These are phyloP conservation scores for Dalbergia cochinchinensis DNA, from an alignment of 306 rosid genomes.

Conservation along the genomic window DNA sequence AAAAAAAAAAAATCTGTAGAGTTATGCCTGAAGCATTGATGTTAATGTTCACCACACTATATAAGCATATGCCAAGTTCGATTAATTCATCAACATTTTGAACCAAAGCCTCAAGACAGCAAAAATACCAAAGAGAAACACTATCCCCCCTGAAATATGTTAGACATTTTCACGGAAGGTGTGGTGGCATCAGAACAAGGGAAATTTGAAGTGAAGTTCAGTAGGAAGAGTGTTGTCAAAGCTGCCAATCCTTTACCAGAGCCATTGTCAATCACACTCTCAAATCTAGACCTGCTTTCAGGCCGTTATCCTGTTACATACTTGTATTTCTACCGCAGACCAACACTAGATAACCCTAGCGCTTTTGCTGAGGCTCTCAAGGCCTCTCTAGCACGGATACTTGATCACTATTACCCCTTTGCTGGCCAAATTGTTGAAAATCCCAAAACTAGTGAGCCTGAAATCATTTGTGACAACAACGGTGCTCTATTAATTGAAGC, in stretches of 20 bases:
- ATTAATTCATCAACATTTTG: neutral
- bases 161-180: constrained; percentile 40
- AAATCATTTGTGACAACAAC: constrained; percentile 74
- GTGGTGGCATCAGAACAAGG: constrained; percentile 9
- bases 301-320: constrained; percentile 92
- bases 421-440: constrained; percentile 73
- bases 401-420: constrained; percentile 67
- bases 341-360: constrained; percentile 35
- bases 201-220: constrained; percentile 60
- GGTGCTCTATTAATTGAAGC: constrained; percentile 78
- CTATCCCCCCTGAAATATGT: constrained; percentile 20
- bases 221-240: constrained; percentile 59
- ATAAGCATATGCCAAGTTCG: constrained; percentile 38
- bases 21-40: neutral
- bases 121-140: constrained; percentile 39
- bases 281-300: constrained; percentile 88
- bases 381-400: constrained; percentile 63
- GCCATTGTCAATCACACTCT: constrained; percentile 58
- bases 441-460: constrained; percentile 68
- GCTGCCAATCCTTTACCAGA: constrained; percentile 54
- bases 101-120: constrained; percentile 25
- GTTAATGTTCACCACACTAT: constrained; percentile 37
- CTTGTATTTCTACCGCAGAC: constrained; percentile 71
- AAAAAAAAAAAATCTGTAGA: constrained; percentile 39
- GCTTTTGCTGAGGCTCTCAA: constrained; percentile 57